Evolutionary conservation across 2,329 filamentous ascomycete genomes (phyloP).

Genomic region (Penicillium sp.): DNA sequence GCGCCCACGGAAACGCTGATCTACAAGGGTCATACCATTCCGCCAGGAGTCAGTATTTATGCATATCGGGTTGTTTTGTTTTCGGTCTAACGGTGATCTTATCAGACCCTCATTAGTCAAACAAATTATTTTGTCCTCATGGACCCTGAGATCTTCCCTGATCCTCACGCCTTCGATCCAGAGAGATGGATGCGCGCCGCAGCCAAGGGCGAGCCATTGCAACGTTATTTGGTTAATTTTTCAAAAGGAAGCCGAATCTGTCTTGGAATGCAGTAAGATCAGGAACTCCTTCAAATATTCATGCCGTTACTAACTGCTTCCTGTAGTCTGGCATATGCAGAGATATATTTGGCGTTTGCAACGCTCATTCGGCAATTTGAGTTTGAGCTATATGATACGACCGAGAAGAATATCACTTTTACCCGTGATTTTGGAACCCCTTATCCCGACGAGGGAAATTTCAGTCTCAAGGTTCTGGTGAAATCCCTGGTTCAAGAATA

Average conservation of each 20-base stretch:
- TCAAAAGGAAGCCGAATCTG: conserved; percentile 26
- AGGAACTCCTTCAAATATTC: background rate
- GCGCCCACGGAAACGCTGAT: conserved; percentile 26
- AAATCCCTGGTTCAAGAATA: background rate
- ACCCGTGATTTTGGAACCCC: conserved; percentile 17
- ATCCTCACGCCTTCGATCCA: conserved; percentile 26
- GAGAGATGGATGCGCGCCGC: conserved; percentile 27
- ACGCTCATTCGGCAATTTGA: conserved; percentile 14
- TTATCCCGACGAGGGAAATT: conserved; percentile 12
- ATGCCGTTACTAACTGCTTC: background rate
- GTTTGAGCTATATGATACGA: conserved; percentile 14
- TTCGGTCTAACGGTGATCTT: background rate
- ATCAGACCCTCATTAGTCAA: conserved; percentile 21
- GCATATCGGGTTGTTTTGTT: background rate
- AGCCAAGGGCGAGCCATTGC: conserved; percentile 17
- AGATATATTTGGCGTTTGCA: conserved; percentile 17
- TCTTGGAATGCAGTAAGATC: conserved; percentile 27
- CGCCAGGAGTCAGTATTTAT: conserved; percentile 26
- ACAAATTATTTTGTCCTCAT: conserved; percentile 22
- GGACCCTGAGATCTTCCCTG: conserved; percentile 24
- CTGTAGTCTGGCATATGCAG: conserved; percentile 17
- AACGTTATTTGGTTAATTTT: conserved; percentile 27
- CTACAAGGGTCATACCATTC: conserved; percentile 34
- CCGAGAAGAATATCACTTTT: conserved; percentile 12
- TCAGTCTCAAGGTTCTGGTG: background rate